Percentiles rank a stretch among this genome's conserved stretches.
Conservation (phyloP, 2,329 filamentous ascomycete species). For the Cercospora sesami region DNA sequence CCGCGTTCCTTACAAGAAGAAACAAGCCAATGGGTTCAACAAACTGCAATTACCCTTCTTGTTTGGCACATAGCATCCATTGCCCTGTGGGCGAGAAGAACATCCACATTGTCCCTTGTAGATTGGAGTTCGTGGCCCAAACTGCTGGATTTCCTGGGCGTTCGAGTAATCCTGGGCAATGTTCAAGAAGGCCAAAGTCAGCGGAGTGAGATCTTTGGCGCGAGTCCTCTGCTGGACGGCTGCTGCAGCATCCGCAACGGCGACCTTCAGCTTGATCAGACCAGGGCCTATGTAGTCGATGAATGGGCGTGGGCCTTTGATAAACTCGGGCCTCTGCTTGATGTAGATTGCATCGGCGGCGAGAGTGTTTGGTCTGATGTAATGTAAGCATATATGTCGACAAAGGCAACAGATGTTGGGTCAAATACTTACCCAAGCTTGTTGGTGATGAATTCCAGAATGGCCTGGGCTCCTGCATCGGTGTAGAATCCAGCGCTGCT, state of each 20-base stretch:
- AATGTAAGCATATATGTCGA: background rate
- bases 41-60: background rate
- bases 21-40: background rate
- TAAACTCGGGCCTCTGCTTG: conserved; percentile 6
- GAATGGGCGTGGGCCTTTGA: background rate
- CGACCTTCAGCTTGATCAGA: conserved; percentile 12
- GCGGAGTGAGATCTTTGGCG: conserved; percentile 1
- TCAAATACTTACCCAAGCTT: background rate
- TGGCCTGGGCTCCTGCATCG: conserved; percentile 7
- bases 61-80: background rate
- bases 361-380: background rate
- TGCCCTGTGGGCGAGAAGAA: background rate
- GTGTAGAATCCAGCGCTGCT: conserved; percentile 13
- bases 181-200: conserved; percentile 10
- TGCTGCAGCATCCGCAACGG: conserved; percentile 12
- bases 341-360: conserved; percentile 9
- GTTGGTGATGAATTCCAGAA: conserved; percentile 10
- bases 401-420: background rate
- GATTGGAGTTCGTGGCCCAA: background rate
- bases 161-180: conserved; percentile 14
- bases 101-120: background rate
- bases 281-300: conserved; percentile 16
- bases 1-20: background rate
- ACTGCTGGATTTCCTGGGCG: conserved; percentile 14
- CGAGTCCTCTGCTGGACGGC: conserved; percentile 2